Base-by-base conservation (phyloP, 306 rosid species). In the Carpinus viminea region DNA sequence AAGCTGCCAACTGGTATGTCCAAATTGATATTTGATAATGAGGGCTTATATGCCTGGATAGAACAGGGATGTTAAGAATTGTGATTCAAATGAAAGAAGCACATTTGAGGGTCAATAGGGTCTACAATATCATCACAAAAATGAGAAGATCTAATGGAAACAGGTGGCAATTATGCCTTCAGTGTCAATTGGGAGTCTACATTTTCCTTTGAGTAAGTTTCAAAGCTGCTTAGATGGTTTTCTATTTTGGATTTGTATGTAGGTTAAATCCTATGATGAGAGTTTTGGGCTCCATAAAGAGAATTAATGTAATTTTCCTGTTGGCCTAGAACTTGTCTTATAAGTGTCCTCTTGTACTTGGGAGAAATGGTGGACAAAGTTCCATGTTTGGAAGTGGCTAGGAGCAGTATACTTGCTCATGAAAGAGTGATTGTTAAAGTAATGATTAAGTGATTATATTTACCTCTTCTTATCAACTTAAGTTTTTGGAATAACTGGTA, bases 1-100 rank as follows among this genome's bases (percentile, higher is more conserved):
- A 94, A 91, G 83, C 90, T 87, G 1, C 98, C 97, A 77, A 82
- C 83, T 70, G 86, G 88, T 79, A 92, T 87, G 78, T 92, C 89
- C 81, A 92, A 81, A 84, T 92, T 87, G 78, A 94, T 88, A 78
- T 89, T 82, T 53, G 89, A 92, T 82, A 94, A 83, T 48, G 90
- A 87, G 3, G 91, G 84, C 36, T 84, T 92, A 65, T 88, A 87
- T 81, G 74, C 93, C 98, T 92, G 88, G 24, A 38, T 28, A 47
- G 47, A 74, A 74, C 45, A 17, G 36, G 20, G 71, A 80, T 56
- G 20, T 17, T 65, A 61, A 61, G 28, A 57, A 60, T 1, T 1
- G 2, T 62, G 59, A 73, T 36, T 77, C 72, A 34, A 46, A 72
- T 54, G 15, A 74, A 72, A 66, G 24, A 62, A 47, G 71, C 24